Evolutionary conservation across 1,284 basidiomycete genomes (phyloP), one percentile per base, ranked within the genome.

Genomic region (Malassezia yamatoensis): DNA sequence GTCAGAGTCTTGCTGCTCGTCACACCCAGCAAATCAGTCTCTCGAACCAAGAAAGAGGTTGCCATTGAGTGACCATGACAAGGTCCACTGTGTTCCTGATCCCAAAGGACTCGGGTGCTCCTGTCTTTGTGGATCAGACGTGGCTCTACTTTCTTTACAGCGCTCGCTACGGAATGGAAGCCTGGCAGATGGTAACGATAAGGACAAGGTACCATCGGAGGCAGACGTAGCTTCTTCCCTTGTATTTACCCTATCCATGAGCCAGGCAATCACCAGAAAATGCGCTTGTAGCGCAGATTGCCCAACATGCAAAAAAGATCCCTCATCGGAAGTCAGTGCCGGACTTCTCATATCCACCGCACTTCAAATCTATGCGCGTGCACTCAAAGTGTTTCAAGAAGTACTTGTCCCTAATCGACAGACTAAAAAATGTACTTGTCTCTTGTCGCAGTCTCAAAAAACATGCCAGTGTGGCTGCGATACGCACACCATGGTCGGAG

Each of bases 11-110:
- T 41, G 39, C 39, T 41, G 39, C 13, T 10, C 39, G 13, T 43
- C 41, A 10, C 7, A 29, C 24, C 24, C 24, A 29, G 24, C 24
- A 7, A 29, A 29, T 29, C 21, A 43, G 41, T 13, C 32, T 13
- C 21, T 24, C 13, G 7, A 43, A 10, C 21, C 21, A 10, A 6
- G 11, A 5, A 7, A 12, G 13, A 5, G 21, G 32, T 15, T 18
- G 6, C 20, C 41, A 11, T 10, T 39, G 39, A 21, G 21, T 20
- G 13, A 10, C 6, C 54, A 46, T 6, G 51, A 53, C 5, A 66
- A 65, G 49, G 70, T 74, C 21, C 67, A 73, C 48, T 74, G 72
- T 54, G 70, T 74, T 3, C 72, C 72, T 18, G 68, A 71, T 45
- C 72, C 72, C 1, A 58, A 45, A 21, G 72, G 72, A 20, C 65